Evolutionary conservation across 441 rosid genomes (phyloP), one percentile per base, ranked within the genome.

Genomic region (Corymbia calophylla): DNA sequence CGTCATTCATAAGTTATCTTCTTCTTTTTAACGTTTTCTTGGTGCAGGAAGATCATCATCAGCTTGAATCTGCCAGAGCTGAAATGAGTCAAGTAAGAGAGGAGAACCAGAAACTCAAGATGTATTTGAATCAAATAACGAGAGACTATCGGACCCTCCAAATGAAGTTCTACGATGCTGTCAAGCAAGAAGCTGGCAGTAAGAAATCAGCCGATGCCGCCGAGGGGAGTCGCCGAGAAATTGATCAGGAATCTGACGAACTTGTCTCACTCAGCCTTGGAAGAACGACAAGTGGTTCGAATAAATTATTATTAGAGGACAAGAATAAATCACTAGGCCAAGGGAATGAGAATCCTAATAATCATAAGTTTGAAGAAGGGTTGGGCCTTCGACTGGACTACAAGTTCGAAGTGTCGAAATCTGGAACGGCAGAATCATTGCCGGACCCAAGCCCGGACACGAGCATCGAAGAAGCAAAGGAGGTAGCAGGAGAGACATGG

Each of bases 401-500:
- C 68, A 86, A 55, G 88, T 86, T 86, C 12, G 88, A 86, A 60
- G 48, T 60, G n/a, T 86, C 49, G 44, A 86, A 53, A 23, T 53
- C 62, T 3, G 87, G 87, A 53, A 86, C 17, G 58, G 31, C 56
- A 13, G 87, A 86, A 27, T 86, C 44, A 2, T 18, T 89, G 91
- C 84, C 93, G 13, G 88, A 91, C 64, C 89, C 87, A 48, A 94
- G 95, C 87, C 90, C 94, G 1, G 88, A 53, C 19, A 93, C 90
- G 47, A 94, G 94, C 73, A 89, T 89, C 66, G 98, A 90, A 89
- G 94, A 91, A 66, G 88, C 84, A 1, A 94, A 93, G 90, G 95
- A 94, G 86, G 94, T 93, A 53, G 93, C 87, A 35, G 95, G 91
- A 91, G 96, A 95, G 91, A 86, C 92, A 49, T 93, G 95, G 96